These are phyloP conservation scores for Karstenula rhodostoma DNA, from an alignment of 2,329 filamentous ascomycete genomes.

Conservation along the genomic window DNA sequence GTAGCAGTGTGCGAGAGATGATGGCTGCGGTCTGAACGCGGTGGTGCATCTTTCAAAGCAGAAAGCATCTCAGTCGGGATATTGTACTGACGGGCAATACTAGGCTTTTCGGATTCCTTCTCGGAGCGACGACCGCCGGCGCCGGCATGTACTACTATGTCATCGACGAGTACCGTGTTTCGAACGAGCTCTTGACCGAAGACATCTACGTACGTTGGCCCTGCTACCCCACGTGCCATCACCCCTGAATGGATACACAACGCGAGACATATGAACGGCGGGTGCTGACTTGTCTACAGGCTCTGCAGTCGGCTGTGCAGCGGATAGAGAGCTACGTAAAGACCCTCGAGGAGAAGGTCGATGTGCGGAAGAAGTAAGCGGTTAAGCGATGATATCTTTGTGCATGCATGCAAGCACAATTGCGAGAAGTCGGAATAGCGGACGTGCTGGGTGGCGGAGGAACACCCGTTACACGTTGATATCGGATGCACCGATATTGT, in stretches of 20 bases:
- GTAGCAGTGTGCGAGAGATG: conserved; percentile 37
- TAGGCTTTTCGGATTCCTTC: conserved; percentile 90
- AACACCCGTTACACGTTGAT: background rate
- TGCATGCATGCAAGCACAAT: background rate
- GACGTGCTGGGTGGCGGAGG: background rate
- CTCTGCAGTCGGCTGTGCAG: conserved; percentile 86
- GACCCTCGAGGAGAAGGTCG: conserved; percentile 81
- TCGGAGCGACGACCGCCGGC: conserved; percentile 82
- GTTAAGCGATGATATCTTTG: conserved; percentile 1
- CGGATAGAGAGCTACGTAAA: conserved; percentile 85
- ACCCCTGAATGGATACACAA: background rate
- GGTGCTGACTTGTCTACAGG: conserved; percentile 53
- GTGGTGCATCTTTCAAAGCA: background rate
- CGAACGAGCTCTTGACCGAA: conserved; percentile 91
- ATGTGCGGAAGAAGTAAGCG: conserved; percentile 49
- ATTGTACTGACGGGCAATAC: background rate
- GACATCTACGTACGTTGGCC: conserved; percentile 85
- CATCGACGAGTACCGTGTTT: conserved; percentile 89
- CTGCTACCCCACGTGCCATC: background rate
- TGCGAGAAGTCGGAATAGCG: background rate
- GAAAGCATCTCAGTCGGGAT: background rate
- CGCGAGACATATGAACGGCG: background rate
- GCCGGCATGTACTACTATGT: conserved; percentile 90
- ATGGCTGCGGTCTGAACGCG: background rate
- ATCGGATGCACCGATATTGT: background rate